A percentile compares a stretch with the other conserved stretches of the same genome.
Evolutionary conservation across 371 early-diverging fungal genomes (phyloP).

Genomic region (Mucor piriformis): DNA sequence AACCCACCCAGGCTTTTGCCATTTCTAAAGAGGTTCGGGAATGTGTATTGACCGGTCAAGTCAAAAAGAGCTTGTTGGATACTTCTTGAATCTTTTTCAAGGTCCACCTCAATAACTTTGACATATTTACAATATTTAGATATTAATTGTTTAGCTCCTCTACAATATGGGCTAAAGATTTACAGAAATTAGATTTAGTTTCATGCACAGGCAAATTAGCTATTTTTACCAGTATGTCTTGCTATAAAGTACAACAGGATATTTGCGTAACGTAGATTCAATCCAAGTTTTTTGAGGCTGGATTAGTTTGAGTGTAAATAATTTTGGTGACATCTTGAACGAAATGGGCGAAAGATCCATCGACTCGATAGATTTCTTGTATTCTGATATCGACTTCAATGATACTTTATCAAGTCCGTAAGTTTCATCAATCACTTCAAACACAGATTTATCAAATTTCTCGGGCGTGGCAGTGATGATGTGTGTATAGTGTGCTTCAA

Average conservation of each 20-base stretch:
- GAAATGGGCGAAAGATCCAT: constrained; percentile 20
- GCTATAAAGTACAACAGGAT: constrained; percentile 60
- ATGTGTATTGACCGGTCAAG: constrained; percentile 41
- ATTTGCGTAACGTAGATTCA: constrained; percentile 40
- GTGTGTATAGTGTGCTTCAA: constrained; percentile 66
- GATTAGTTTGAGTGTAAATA: constrained; percentile 33
- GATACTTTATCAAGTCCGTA: constrained; percentile 34
- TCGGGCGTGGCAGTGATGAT: constrained; percentile 61
- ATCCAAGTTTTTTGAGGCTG: constrained; percentile 43
- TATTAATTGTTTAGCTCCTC: constrained; percentile 55
- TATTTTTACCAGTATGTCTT: constrained; percentile 62
- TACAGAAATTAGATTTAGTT: background rate
- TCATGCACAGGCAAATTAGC: constrained; percentile 2
- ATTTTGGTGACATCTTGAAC: constrained; percentile 28
- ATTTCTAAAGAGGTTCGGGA: constrained; percentile 50
- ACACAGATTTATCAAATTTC: constrained; percentile 35
- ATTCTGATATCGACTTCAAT: constrained; percentile 18
- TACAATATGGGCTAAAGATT: constrained; percentile 50
- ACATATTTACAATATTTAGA: constrained; percentile 36
- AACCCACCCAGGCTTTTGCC: constrained; percentile 52
- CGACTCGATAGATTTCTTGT: constrained; percentile 1
- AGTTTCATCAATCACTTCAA: constrained; percentile 44
- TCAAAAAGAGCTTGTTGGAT: constrained; percentile 38
- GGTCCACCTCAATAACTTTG: constrained; percentile 46
- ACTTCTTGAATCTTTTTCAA: constrained; percentile 25